These are phyloP conservation scores for Artemisia tridentata DNA, from an alignment of 129 eudicot genomes.

Conservation along the genomic window DNA sequence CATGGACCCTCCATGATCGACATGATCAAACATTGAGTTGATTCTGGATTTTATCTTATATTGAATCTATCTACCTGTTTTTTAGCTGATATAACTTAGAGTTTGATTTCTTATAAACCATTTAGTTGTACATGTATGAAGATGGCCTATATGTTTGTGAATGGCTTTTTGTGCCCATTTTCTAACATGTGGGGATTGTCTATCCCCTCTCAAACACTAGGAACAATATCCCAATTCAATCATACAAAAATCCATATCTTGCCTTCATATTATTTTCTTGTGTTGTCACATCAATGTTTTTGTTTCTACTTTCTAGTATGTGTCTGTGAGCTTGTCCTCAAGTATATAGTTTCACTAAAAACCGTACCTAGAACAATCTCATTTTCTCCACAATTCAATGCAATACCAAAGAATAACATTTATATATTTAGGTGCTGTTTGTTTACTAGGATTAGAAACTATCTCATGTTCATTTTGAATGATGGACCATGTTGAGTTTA, in stretches of 20 bases:
- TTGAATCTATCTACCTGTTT: neutral
- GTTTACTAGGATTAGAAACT: too few relatives aligned
- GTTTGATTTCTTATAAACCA: neutral
- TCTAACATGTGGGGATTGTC: constrained; percentile 27
- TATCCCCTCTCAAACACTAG: constrained; percentile 18
- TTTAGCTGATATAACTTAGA: neutral
- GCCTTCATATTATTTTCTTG: constrained; percentile 11
- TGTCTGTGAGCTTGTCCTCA: neutral
- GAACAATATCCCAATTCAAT: constrained; percentile 22
- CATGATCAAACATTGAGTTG: too few relatives aligned
- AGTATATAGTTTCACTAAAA: neutral
- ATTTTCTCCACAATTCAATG: too few relatives aligned
- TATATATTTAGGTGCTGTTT: too few relatives aligned
- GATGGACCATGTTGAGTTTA: too few relatives aligned
- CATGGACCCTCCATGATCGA: too few relatives aligned
- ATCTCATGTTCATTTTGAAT: too few relatives aligned
- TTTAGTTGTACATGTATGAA: neutral
- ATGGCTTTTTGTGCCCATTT: constrained; percentile 18
- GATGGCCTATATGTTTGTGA: constrained; percentile 17
- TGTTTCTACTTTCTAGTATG: constrained; percentile 6
- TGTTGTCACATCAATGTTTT: constrained; percentile 33
- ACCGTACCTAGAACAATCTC: too few relatives aligned
- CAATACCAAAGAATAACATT: too few relatives aligned
- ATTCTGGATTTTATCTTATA: neutral
- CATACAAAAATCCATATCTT: constrained; percentile 21